phyloP scores from a whole-genome alignment of 306 rosid genomes.

The Castanea mollissima region DNA sequence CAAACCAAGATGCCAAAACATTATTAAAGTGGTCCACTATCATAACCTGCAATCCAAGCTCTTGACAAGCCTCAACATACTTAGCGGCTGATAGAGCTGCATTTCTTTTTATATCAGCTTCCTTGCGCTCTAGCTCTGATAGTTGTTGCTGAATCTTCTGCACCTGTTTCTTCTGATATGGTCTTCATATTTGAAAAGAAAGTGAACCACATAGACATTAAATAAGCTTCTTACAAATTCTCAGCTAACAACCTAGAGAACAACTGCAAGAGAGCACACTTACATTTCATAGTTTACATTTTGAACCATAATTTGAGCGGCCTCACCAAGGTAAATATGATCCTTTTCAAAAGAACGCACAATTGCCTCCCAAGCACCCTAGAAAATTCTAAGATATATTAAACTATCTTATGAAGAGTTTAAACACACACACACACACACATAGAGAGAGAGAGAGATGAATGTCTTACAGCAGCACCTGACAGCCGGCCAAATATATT shows the following conservation, averaged over 20 bases:
- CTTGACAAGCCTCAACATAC: constrained; percentile 93
- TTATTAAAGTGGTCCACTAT: constrained; percentile 10
- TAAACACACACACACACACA: not conserved
- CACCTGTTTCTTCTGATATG: constrained; percentile 87
- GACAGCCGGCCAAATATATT: constrained; percentile 86
- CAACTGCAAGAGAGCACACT: constrained; percentile 30
- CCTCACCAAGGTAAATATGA: constrained; percentile 90
- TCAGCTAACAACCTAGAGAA: not conserved
- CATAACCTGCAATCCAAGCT: constrained; percentile 90
- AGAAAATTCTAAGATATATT: constrained; percentile 12
- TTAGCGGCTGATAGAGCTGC: constrained; percentile 74
- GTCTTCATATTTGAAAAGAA: constrained; percentile 48
- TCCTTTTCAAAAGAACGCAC: constrained; percentile 76
- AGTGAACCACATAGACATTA: not conserved
- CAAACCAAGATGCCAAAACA: not conserved
- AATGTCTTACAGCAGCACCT: constrained; percentile 74
- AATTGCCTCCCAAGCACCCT: constrained; percentile 92
- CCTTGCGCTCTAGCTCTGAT: constrained; percentile 89
- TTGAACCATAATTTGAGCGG: constrained; percentile 79
- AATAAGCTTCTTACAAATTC: not conserved
- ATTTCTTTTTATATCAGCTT: constrained; percentile 83
- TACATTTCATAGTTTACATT: constrained; percentile 95
- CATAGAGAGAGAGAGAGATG: constrained; percentile 1
- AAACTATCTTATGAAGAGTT: not conserved
- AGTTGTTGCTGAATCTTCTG: constrained; percentile 96